A percentile compares a stretch with the other conserved stretches of the same genome.
phyloP scores from a whole-genome alignment of 768 basidiomycete genomes.

The Mrakia gelida region DNA sequence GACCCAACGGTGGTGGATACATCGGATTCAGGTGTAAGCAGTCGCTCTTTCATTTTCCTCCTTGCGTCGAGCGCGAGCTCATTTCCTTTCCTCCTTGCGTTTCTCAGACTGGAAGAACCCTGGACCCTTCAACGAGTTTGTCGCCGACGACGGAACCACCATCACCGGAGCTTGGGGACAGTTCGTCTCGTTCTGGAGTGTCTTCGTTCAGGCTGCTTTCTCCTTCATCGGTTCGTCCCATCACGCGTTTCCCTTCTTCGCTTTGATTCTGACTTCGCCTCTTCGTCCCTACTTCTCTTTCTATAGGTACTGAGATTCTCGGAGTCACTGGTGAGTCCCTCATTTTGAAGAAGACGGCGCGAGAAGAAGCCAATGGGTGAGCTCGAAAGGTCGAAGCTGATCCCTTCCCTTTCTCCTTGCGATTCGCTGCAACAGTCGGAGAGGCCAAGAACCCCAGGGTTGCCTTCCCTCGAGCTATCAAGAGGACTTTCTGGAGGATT shows the following conservation, averaged over 20 bases:
- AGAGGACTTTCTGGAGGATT: conserved; percentile 34
- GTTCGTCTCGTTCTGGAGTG: conserved; percentile 49
- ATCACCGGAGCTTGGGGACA: conserved; percentile 32
- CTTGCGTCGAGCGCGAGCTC: background rate
- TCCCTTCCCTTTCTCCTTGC: too few species aligned
- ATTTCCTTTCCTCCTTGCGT: background rate
- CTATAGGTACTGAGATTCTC: conserved; percentile 29
- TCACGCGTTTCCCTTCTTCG: too few species aligned
- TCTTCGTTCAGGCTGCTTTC: conserved; percentile 37
- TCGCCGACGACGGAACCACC: conserved; percentile 8
- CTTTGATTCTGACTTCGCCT: too few species aligned
- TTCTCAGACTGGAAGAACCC: conserved; percentile 33
- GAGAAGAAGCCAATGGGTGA: conserved; percentile 31
- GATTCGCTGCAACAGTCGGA: conserved; percentile 51
- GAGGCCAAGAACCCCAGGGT: conserved; percentile 51
- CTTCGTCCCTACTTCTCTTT: conserved; percentile 10
- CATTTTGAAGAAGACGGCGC: conserved; percentile 47
- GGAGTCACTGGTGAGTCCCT: conserved; percentile 26
- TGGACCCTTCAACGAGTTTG: conserved; percentile 34
- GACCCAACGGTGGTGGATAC: conserved; percentile 33
- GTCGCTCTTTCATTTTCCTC: background rate
- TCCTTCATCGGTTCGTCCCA: conserved; percentile 13
- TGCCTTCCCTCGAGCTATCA: conserved; percentile 27
- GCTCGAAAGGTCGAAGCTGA: background rate
- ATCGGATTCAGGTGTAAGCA: conserved; percentile 34